Base-by-base conservation (phyloP, 2,329 filamentous ascomycete species). In the Xylariaceae sp. region DNA sequence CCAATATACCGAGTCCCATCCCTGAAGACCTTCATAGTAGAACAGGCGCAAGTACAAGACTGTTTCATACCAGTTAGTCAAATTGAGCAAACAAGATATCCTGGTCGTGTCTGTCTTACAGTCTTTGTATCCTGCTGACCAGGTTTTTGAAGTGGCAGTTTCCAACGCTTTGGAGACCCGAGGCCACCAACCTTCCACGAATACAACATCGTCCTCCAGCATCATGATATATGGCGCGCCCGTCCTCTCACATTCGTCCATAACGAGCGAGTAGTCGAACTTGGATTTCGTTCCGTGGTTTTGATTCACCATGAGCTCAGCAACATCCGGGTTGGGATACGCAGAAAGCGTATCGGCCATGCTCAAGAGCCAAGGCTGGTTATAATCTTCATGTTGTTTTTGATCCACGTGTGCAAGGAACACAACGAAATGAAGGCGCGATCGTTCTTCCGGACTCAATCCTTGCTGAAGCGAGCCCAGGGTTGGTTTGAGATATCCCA, bases 1-100 rank as follows among this genome's bases (percentile, higher is more conserved):
- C 63, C 61, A 66, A 7, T 56, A 56, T 33, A 66, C 63, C 4
- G 39, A 50, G 36, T 66, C 65, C 63, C 63, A 66, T n/a, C 64
- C 63, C 1, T 64, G 59, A 10, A 65, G 60, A 2, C 62, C 50
- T 9, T 59, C 63, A 41, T 66, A 57, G 47, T 66, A 66, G 40
- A 66, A 66, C 9, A 66, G 51, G 0, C 64, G 57, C 3, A 66
- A 53, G 42, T 66, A 66, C 1, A 66, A 43, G 47, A 65, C 62
- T 65, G 41, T 41, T n/a, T 42, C 13, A 7, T 16, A 7, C 7
- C 19, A 49, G 34, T 52, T 9, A 52, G 51, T n/a, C 14, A 28
- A 31, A 12, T 2, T 16, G n/a, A n/a, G 3, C 36, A 3, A 44
- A 18, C 13, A 17, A 6, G 11, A 13, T n/a, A 33, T 39, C 17